Percentiles rank a stretch among this genome's conserved stretches.
Conservation (phyloP, 2,329 filamentous ascomycete genomes). For the Colletotrichum musicola region DNA sequence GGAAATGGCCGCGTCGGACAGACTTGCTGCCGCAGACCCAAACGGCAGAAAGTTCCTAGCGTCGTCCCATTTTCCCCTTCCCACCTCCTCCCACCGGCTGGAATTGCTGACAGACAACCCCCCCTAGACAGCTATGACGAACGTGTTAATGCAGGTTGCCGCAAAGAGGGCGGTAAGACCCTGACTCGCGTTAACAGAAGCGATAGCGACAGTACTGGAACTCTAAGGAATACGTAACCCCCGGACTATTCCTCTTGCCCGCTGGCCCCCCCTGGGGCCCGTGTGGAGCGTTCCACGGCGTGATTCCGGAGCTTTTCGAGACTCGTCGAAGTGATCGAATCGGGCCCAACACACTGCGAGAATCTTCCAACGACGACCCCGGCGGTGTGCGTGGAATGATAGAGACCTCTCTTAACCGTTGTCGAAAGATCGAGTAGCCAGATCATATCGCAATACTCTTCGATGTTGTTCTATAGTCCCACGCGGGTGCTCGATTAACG, state of each 20-base stretch:
- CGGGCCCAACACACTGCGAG: slow-evolving; percentile 21
- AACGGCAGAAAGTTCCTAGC: slow-evolving; percentile 13
- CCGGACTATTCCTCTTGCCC: not conserved
- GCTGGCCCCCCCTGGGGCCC: not conserved
- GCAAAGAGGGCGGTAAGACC: not conserved
- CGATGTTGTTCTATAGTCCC: slow-evolving; percentile 15
- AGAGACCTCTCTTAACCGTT: not conserved
- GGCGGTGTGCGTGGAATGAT: not conserved
- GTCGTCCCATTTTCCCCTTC: not conserved
- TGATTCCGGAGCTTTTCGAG: slow-evolving; percentile 23
- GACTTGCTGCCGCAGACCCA: not conserved
- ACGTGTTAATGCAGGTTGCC: slow-evolving; percentile 26
- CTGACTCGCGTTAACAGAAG: slow-evolving; percentile 22
- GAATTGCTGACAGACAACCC: slow-evolving; percentile 10
- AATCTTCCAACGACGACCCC: slow-evolving; percentile 31
- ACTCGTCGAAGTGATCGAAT: not conserved
- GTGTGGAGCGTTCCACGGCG: slow-evolving; percentile 22
- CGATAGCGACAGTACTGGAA: not conserved
- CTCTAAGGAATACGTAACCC: not conserved
- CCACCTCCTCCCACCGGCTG: slow-evolving; percentile 2
- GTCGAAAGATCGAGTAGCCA: too few relatives aligned
- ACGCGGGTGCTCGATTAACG: slow-evolving; percentile 14
- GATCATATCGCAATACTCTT: not conserved
- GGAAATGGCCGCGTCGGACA: slow-evolving; percentile 27
- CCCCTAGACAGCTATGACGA: slow-evolving; percentile 22